phyloP scores from a whole-genome alignment of 768 basidiomycete genomes.

The Mycena alexandri region DNA sequence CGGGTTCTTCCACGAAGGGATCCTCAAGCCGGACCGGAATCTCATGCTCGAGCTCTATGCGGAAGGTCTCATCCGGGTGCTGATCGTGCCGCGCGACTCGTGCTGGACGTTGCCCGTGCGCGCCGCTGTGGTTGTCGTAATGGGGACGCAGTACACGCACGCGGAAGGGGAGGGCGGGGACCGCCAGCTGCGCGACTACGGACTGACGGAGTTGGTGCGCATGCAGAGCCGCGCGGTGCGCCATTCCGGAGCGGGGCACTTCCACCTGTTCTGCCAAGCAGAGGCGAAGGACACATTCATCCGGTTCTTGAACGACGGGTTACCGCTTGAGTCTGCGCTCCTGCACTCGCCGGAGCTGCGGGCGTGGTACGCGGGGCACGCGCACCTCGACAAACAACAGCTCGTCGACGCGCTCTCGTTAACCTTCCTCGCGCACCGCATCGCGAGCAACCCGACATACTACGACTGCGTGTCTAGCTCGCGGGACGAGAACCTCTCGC shows the following conservation, averaged over 20 bases:
- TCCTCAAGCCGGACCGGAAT: slow-evolving; percentile 74
- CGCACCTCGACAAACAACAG: slow-evolving; percentile 69
- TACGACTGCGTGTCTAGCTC: slow-evolving; percentile 70
- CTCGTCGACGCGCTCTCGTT: slow-evolving; percentile 83
- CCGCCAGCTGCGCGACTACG: slow-evolving; percentile 84
- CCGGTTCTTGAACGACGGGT: slow-evolving; percentile 88
- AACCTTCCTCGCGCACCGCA: slow-evolving; percentile 81
- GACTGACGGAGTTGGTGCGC: slow-evolving; percentile 81
- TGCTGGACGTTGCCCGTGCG: slow-evolving; percentile 93
- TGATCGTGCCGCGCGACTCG: slow-evolving; percentile 85
- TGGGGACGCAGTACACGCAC: slow-evolving; percentile 91
- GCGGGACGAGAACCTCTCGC: slow-evolving; percentile 71
- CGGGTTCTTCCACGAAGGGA: slow-evolving; percentile 86
- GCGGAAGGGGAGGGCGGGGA: slow-evolving; percentile 60
- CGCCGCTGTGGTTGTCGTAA: slow-evolving; percentile 84
- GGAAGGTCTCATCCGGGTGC: slow-evolving; percentile 81
- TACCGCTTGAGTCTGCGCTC: slow-evolving; percentile 89
- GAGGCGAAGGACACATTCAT: slow-evolving; percentile 86
- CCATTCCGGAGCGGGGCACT: slow-evolving; percentile 70
- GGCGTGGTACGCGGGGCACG: slow-evolving; percentile 59
- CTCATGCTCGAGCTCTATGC: slow-evolving; percentile 86
- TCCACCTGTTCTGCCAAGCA: slow-evolving; percentile 90
- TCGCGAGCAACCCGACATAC: slow-evolving; percentile 86
- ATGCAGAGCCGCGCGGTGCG: slow-evolving; percentile 93
- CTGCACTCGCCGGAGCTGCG: slow-evolving; percentile 62